Percentiles rank a stretch among this genome's conserved stretches.
Evolutionary conservation across 129 eudicot species (phyloP).

Genomic region (Logfia minima): DNA sequence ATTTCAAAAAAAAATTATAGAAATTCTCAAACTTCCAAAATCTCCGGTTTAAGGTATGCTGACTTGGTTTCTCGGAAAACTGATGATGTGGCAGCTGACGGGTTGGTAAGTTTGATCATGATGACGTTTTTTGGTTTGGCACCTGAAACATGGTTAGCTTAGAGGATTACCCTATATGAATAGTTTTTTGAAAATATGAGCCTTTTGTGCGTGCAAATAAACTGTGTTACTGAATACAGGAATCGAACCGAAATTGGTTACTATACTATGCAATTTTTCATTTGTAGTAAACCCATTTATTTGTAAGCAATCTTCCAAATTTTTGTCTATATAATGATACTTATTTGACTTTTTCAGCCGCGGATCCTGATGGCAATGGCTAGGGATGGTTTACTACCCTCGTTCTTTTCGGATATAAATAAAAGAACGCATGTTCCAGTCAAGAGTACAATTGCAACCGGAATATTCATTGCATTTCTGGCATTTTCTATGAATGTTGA

Average conservation of each 20-base stretch:
- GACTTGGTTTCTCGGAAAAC: neutral
- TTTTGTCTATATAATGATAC: slow-evolving; percentile 12
- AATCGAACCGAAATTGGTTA: slow-evolving; percentile 1
- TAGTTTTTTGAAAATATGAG: neutral
- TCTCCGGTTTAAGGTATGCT: neutral
- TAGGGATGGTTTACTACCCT: slow-evolving; percentile 64
- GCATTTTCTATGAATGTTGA: slow-evolving; percentile 64
- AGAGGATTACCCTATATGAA: neutral
- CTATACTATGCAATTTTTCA: neutral
- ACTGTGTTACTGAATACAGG: neutral
- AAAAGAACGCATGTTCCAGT: slow-evolving; percentile 62
- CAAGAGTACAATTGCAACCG: slow-evolving; percentile 58
- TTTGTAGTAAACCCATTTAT: neutral
- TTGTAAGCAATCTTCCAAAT: neutral
- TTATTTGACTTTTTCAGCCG: slow-evolving; percentile 47
- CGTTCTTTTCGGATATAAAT: slow-evolving; percentile 63
- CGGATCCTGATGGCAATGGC: slow-evolving; percentile 77
- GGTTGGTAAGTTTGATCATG: slow-evolving; percentile 5
- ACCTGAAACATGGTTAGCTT: neutral
- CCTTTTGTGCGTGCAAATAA: neutral
- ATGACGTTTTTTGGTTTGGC: neutral
- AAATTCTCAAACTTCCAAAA: neutral
- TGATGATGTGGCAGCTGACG: neutral
- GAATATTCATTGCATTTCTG: slow-evolving; percentile 50
- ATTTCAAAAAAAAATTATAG: too few species aligned